Percentiles rank a stretch among this genome's conserved stretches.
Conservation (phyloP, 2,329 filamentous ascomycete genomes). For the Trichoderma polysporum region DNA sequence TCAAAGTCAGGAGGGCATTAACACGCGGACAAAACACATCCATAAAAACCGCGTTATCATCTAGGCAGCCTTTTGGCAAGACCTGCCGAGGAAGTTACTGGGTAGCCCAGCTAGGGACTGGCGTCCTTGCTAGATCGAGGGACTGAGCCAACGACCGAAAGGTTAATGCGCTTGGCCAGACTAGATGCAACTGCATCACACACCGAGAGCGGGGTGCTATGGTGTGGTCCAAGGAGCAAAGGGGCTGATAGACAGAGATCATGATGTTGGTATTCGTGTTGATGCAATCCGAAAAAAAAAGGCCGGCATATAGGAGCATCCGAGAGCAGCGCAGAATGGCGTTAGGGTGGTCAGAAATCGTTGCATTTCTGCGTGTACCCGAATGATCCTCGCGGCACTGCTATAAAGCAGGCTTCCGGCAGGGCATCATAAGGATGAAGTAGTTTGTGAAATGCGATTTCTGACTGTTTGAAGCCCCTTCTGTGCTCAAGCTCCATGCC, state of each 20-base stretch:
- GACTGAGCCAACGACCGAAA: slow-evolving; percentile 44
- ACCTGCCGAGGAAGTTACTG: slow-evolving; percentile 45
- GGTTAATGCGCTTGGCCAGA: slow-evolving; percentile 60
- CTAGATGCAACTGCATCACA: slow-evolving; percentile 47
- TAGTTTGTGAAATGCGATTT: slow-evolving; percentile 36
- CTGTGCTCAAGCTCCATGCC: slow-evolving; percentile 45
- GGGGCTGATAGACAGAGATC: slow-evolving; percentile 26
- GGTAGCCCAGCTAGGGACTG: slow-evolving; percentile 41
- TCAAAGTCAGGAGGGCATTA: slow-evolving; percentile 59
- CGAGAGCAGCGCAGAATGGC: slow-evolving; percentile 45
- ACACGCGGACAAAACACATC: slow-evolving; percentile 90
- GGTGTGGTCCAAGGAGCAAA: slow-evolving; percentile 44
- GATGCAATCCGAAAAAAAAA: neutral
- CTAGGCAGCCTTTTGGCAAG: slow-evolving; percentile 46
- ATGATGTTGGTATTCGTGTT: neutral
- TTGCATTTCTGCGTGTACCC: slow-evolving; percentile 49
- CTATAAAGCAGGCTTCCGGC: slow-evolving; percentile 44
- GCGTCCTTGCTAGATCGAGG: slow-evolving; percentile 48
- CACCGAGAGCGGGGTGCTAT: slow-evolving; percentile 42
- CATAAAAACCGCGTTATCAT: slow-evolving; percentile 81
- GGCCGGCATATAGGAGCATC: slow-evolving; percentile 36
- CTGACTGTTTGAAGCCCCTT: slow-evolving; percentile 51
- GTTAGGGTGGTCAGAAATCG: slow-evolving; percentile 32
- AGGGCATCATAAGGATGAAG: slow-evolving; percentile 36
- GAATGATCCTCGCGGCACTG: slow-evolving; percentile 39